Conservation (phyloP, 1,139 yeast species). For the Pichia sp. region DNA sequence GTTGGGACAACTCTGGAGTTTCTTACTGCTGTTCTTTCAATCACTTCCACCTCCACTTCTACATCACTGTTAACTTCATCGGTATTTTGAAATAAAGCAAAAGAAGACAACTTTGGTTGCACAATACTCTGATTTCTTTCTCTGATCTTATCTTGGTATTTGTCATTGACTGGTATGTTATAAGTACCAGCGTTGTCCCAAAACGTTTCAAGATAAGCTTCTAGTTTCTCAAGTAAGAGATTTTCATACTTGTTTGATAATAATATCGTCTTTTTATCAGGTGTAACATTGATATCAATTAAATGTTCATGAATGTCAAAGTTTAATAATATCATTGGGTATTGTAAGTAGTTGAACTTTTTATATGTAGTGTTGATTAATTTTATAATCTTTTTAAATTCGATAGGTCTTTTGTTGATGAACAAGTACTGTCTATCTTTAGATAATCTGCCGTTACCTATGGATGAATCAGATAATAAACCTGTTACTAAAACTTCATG, state of each 20-base stretch:
- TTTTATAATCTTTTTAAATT: slow-evolving; percentile 53
- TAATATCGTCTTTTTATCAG: slow-evolving; percentile 77
- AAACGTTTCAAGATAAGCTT: slow-evolving; percentile 40
- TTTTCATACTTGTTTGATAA: slow-evolving; percentile 57
- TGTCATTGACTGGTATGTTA: slow-evolving; percentile 36
- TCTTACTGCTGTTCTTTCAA: slow-evolving; percentile 4
- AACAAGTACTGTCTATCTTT: slow-evolving; percentile 74
- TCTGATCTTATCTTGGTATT: slow-evolving; percentile 11
- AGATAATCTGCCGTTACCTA: slow-evolving; percentile 71
- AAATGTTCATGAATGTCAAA: slow-evolving; percentile 48
- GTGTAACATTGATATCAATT: slow-evolving; percentile 85
- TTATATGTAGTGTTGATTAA: slow-evolving; percentile 72
- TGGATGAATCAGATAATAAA: slow-evolving; percentile 67
- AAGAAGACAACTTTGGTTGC: slow-evolving; percentile 19
- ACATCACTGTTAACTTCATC: background rate
- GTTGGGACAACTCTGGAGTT: slow-evolving; percentile 6
- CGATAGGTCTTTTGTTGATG: slow-evolving; percentile 75
- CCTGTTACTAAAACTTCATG: slow-evolving; percentile 49
- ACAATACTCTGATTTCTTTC: slow-evolving; percentile 8
- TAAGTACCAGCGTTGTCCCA: slow-evolving; percentile 45
- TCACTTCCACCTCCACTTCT: slow-evolving; percentile 6
- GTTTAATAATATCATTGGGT: slow-evolving; percentile 70
- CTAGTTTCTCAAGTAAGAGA: slow-evolving; percentile 50
- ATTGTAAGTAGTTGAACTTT: slow-evolving; percentile 67
- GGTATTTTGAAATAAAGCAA: slow-evolving; percentile 5